Evolutionary conservation across 2,329 filamentous ascomycete species (phyloP).

Genomic region (Calonectria pseudoreteaudii): DNA sequence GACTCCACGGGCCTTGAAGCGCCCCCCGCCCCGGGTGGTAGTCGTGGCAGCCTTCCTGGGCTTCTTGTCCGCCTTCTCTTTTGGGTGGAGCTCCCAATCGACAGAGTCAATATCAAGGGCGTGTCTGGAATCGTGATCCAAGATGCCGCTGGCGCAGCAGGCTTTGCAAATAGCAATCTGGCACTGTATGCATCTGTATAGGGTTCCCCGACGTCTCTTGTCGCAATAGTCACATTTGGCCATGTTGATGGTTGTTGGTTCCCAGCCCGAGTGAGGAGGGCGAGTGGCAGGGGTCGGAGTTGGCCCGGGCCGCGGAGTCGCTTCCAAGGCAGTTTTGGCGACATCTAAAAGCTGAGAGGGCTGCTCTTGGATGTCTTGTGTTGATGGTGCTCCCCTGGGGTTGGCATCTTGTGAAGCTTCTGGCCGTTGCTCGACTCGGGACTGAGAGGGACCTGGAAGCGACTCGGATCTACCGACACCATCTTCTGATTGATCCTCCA

Average conservation of each 20-base stretch:
- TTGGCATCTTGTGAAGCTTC: not conserved
- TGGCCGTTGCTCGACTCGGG: not conserved
- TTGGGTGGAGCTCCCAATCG: constrained; percentile 20
- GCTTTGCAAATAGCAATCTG: constrained; percentile 19
- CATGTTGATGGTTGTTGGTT: constrained; percentile 23
- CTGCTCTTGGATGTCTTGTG: not conserved
- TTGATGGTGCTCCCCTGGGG: not conserved
- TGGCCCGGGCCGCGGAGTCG: not conserved
- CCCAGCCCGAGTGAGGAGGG: constrained; percentile 22
- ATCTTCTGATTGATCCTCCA: not conserved
- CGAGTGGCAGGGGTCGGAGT: not conserved
- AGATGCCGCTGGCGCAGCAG: constrained; percentile 13
- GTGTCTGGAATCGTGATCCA: constrained; percentile 20
- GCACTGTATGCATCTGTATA: constrained; percentile 21
- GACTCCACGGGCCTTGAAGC: not conserved
- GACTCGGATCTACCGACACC: not conserved
- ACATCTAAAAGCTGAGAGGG: not conserved
- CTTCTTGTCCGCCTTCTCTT: not conserved
- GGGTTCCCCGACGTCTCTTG: constrained; percentile 5
- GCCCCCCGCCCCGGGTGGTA: not conserved
- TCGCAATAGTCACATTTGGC: constrained; percentile 30
- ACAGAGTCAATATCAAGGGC: constrained; percentile 7
- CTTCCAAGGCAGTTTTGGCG: not conserved
- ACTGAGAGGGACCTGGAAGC: not conserved
- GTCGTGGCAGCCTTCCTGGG: not conserved